phyloP scores from a whole-genome alignment of 768 basidiomycete species.

The Serendipita sp. region DNA sequence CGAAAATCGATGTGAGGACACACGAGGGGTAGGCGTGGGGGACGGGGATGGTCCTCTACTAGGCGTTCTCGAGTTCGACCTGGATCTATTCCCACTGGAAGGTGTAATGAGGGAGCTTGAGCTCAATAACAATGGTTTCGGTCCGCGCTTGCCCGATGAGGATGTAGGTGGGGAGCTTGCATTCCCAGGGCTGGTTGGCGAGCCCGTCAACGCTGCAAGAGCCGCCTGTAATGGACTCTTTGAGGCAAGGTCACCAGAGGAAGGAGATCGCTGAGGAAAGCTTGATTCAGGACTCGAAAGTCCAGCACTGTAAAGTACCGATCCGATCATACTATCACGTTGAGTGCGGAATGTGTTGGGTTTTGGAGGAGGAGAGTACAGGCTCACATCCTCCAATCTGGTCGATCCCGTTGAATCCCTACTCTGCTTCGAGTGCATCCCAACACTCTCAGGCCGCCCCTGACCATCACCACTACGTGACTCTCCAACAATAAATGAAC shows the following conservation, averaged over 20 bases:
- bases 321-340: conserved; percentile 34
- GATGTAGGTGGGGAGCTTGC: too few relatives aligned
- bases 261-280: background rate
- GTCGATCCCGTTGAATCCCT: background rate
- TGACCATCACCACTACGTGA: background rate
- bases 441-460: background rate
- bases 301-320: background rate
- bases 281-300: conserved; percentile 3
- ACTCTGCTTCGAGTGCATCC: too few relatives aligned
- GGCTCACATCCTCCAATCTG: background rate
- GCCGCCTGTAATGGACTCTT: conserved; percentile 18
- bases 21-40: conserved; percentile 21
- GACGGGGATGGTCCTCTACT: conserved; percentile 21
- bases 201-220: conserved; percentile 26
- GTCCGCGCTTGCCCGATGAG: conserved; percentile 30
- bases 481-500: background rate
- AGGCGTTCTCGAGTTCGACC: conserved; percentile 11
- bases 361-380: conserved; percentile 39
- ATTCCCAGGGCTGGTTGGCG: conserved; percentile 15
- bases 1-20: conserved; percentile 8
- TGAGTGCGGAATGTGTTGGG: conserved; percentile 42
- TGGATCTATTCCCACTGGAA: background rate
- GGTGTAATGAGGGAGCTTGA: conserved; percentile 31
- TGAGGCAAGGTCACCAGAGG: background rate
- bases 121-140: conserved; percentile 50